Evolutionary conservation across 2,329 filamentous ascomycete species (phyloP).

Genomic region (Alternaria alternata): DNA sequence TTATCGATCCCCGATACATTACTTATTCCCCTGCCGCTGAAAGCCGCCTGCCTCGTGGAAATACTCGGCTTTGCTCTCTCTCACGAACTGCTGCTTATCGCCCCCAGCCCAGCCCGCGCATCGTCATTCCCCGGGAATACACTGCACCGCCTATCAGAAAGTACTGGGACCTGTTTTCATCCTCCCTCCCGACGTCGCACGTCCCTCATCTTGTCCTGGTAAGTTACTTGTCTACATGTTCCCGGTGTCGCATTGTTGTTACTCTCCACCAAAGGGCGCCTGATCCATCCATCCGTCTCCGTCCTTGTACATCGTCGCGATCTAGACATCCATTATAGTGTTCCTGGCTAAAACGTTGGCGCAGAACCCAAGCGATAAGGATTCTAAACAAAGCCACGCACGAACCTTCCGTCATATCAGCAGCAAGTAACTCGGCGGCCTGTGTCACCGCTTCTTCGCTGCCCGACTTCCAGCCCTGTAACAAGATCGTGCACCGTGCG

Average conservation of each 20-base stretch:
- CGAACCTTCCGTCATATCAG: slow-evolving; percentile 47
- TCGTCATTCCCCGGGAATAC: slow-evolving; percentile 21
- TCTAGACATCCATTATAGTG: slow-evolving; percentile 14
- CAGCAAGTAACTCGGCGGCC: slow-evolving; percentile 34
- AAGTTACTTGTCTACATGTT: slow-evolving; percentile 27
- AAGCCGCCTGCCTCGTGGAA: slow-evolving; percentile 42
- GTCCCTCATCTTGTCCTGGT: slow-evolving; percentile 29
- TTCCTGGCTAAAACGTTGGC: slow-evolving; percentile 48
- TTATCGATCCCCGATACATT: slow-evolving; percentile 25
- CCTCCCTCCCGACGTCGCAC: slow-evolving; percentile 36
- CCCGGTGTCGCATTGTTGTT: background rate
- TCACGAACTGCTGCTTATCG: slow-evolving; percentile 10
- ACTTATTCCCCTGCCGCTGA: slow-evolving; percentile 32
- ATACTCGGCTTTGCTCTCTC: slow-evolving; percentile 41
- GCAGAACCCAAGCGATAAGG: slow-evolving; percentile 47
- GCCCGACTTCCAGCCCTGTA: slow-evolving; percentile 33
- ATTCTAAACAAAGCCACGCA: slow-evolving; percentile 50
- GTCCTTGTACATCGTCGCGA: slow-evolving; percentile 1
- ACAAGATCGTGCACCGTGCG: slow-evolving; percentile 43
- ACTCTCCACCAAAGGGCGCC: background rate
- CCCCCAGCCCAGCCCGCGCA: slow-evolving; percentile 16
- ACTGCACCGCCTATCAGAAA: slow-evolving; percentile 12
- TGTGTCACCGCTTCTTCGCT: slow-evolving; percentile 51
- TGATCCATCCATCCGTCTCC: background rate
- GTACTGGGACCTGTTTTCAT: slow-evolving; percentile 9